Evolutionary conservation across 192 early-diverging fungal species (phyloP).

Genomic region (Mortierella alpina): DNA sequence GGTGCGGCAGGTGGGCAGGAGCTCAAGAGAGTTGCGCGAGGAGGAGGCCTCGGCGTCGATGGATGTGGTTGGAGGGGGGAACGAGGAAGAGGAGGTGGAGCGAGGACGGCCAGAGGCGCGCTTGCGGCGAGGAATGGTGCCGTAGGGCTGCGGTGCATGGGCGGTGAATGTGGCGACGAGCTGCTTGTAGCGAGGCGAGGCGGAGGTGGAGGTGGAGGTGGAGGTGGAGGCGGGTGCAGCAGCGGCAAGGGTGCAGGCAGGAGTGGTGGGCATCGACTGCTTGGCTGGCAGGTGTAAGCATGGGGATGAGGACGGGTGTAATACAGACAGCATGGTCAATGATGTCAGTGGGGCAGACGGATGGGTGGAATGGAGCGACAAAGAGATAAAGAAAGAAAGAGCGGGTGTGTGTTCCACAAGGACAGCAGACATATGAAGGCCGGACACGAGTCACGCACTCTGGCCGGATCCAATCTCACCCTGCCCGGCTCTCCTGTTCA

Average conservation of each 20-base stretch:
- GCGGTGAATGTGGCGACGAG: conserved; percentile 3
- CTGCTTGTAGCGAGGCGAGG: conserved; percentile 2
- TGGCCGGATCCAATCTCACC: no score
- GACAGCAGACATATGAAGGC: background rate
- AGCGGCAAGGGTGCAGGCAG: background rate
- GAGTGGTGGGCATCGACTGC: background rate
- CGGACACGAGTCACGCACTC: background rate
- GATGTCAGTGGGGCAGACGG: background rate
- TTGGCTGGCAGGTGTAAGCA: conserved; percentile 29
- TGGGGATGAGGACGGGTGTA: conserved; percentile 20
- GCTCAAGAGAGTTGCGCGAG: conserved; percentile 4
- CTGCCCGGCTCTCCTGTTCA: no score
- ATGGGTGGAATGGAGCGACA: background rate
- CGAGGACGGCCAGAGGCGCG: background rate
- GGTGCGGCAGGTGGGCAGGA: background rate
- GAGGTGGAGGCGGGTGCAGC: background rate
- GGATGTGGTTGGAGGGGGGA: background rate
- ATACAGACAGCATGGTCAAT: conserved; percentile 21
- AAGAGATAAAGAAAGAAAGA: background rate
- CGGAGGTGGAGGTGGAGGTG: background rate
- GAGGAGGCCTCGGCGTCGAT: conserved; percentile 4
- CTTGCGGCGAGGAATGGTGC: conserved; percentile 35
- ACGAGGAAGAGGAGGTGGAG: background rate
- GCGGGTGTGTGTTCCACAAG: background rate
- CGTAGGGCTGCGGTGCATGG: conserved; percentile 35